Evolutionary conservation across 768 basidiomycete species (phyloP).

Genomic region (Termitomyces sp.): DNA sequence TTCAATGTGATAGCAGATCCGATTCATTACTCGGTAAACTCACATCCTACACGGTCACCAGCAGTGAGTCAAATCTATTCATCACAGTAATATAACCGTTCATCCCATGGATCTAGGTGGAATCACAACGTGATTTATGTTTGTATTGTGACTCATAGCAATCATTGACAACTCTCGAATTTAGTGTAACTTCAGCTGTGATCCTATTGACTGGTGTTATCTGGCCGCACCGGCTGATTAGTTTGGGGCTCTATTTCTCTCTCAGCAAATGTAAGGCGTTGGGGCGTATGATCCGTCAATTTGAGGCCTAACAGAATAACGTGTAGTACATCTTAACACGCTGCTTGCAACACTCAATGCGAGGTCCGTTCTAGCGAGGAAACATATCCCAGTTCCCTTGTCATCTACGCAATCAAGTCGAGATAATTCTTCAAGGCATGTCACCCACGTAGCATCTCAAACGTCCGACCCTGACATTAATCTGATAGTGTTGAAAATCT

Average conservation of each 20-base stretch:
- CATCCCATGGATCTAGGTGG: not conserved
- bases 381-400: not conserved
- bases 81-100: not conserved
- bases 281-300: not conserved
- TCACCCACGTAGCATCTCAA: not conserved
- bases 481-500: not conserved
- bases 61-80: not conserved
- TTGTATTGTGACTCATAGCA: not conserved
- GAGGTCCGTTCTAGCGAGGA: not conserved
- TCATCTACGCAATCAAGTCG: not conserved
- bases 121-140: not conserved
- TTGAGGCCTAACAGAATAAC: not conserved
- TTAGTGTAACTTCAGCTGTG: not conserved
- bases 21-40: constrained; percentile 2
- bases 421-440: not conserved
- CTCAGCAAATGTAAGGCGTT: constrained; percentile 3
- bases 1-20: not conserved
- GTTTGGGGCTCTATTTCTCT: constrained; percentile 2
- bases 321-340: constrained; percentile 4
- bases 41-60: constrained; percentile 3
- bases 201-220: not conserved
- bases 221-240: not conserved
- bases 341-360: constrained; percentile 7
- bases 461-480: not conserved
- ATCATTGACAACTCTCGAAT: not conserved